Evolutionary conservation across 805 yeast genomes (phyloP).

Genomic region (Sugiyamaella qingdaonensis): DNA sequence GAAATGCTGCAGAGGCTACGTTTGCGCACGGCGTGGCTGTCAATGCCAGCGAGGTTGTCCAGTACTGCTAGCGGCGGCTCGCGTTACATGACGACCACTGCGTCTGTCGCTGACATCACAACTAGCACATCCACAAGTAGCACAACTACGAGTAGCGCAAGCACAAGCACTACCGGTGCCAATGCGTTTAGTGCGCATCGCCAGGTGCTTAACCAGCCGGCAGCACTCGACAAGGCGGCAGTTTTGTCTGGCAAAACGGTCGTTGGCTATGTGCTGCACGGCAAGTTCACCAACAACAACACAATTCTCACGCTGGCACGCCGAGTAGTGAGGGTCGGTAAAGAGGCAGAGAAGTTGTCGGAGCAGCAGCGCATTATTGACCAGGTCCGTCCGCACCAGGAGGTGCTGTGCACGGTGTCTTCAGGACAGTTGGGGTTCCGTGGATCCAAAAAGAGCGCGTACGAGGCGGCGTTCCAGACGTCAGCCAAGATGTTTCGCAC

Average conservation of each 20-base stretch:
- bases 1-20: no score
- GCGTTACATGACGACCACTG: no score
- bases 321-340: conserved; percentile 35
- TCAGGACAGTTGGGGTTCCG: conserved; percentile 89
- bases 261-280: conserved; percentile 70
- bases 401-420: conserved; percentile 59
- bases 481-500: conserved; percentile 65
- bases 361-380: conserved; percentile 58
- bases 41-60: no score
- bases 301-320: conserved; percentile 73
- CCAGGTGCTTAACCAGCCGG: neutral
- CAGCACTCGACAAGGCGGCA: neutral
- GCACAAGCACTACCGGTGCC: neutral
- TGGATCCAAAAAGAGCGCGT: conserved; percentile 85
- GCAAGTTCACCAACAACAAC: conserved; percentile 75
- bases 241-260: conserved; percentile 21
- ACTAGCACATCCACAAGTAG: neutral
- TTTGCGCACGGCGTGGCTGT: no score
- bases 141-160: neutral
- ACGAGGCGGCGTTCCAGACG: conserved; percentile 89
- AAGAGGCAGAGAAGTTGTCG: conserved; percentile 34
- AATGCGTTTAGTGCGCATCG: neutral
- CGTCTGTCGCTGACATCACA: neutral
- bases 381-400: conserved; percentile 75
- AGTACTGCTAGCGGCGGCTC: no score